Percentiles rank a stretch among this genome's conserved stretches.
phyloP scores from a whole-genome alignment of 1,139 yeast species.

The Neolecta irregularis region DNA sequence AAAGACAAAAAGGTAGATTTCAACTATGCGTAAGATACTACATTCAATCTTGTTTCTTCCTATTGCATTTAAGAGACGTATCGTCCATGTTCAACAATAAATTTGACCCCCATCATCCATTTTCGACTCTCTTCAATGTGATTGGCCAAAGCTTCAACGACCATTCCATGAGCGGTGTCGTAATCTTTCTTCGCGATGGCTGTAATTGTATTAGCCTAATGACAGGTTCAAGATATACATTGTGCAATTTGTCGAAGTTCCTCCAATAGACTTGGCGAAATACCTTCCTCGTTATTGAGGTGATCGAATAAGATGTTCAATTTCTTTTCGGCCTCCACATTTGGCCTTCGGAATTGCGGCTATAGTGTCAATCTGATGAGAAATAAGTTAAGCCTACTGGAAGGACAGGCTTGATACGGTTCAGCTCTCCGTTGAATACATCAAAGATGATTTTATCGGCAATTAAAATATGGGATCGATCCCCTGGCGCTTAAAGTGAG shows the following conservation, averaged over 20 bases:
- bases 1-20: no score
- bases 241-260: slow-evolving; percentile 23
- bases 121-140: slow-evolving; percentile 67
- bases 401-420: slow-evolving; percentile 51
- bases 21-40: no score
- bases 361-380: slow-evolving; percentile 2
- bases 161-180: slow-evolving; percentile 38
- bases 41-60: no score
- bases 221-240: neutral
- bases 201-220: slow-evolving; percentile 20
- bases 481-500: slow-evolving; percentile 35
- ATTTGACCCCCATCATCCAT: slow-evolving; percentile 87
- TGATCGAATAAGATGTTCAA: slow-evolving; percentile 62
- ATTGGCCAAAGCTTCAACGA: slow-evolving; percentile 45
- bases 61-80: no score
- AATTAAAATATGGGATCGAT: slow-evolving; percentile 49
- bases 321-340: slow-evolving; percentile 70
- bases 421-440: slow-evolving; percentile 39
- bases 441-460: slow-evolving; percentile 42
- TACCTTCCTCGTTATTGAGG: slow-evolving; percentile 54
- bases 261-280: slow-evolving; percentile 33
- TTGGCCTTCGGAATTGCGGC: slow-evolving; percentile 51
- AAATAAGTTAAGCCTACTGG: slow-evolving; percentile 32
- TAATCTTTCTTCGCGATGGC: slow-evolving; percentile 43
- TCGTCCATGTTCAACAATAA: no score